Conservation (phyloP, 2,329 filamentous ascomycete species). For the Botrytis pseudocinerea region DNA sequence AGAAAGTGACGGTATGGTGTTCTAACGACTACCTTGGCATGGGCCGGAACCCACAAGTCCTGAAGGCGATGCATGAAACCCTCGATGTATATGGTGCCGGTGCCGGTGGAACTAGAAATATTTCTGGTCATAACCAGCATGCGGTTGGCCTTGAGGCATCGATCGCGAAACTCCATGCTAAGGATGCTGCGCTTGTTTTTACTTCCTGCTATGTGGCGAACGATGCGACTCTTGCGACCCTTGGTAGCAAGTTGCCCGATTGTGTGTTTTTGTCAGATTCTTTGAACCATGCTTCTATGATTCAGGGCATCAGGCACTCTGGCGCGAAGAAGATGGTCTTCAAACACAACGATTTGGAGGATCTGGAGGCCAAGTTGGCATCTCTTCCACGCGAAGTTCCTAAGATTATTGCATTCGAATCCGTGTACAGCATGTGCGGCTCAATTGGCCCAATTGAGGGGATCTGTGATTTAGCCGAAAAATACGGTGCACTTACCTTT, state of each 20-base stretch:
- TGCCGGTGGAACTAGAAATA: conserved; percentile 93
- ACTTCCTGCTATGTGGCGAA: conserved; percentile 98
- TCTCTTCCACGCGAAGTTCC: conserved; percentile 81
- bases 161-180: conserved; percentile 83
- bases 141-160: conserved; percentile 81
- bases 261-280: conserved; percentile 98
- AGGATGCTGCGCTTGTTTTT: conserved; percentile 91
- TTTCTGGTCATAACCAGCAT: conserved; percentile 96
- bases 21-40: conserved; percentile 99
- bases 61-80: conserved; percentile 91
- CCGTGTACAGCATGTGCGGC: conserved; percentile 99
- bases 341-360: conserved; percentile 95
- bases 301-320: conserved; percentile 96
- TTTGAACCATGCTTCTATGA: conserved; percentile 98
- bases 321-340: conserved; percentile 97
- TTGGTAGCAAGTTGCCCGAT: conserved; percentile 94
- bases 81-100: conserved; percentile 93
- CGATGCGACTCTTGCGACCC: conserved; percentile 90
- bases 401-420: conserved; percentile 99
- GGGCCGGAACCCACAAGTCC: conserved; percentile 84
- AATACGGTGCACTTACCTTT: conserved; percentile 97
- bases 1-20: conserved; percentile 96
- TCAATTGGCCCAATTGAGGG: conserved; percentile 93
- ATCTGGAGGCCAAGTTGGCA: conserved; percentile 89
- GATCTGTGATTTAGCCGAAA: conserved; percentile 94